Evolutionary conservation across 345 rosid species (phyloP), one percentile per base, ranked within the genome.

Genomic region (Balakata baccata): DNA sequence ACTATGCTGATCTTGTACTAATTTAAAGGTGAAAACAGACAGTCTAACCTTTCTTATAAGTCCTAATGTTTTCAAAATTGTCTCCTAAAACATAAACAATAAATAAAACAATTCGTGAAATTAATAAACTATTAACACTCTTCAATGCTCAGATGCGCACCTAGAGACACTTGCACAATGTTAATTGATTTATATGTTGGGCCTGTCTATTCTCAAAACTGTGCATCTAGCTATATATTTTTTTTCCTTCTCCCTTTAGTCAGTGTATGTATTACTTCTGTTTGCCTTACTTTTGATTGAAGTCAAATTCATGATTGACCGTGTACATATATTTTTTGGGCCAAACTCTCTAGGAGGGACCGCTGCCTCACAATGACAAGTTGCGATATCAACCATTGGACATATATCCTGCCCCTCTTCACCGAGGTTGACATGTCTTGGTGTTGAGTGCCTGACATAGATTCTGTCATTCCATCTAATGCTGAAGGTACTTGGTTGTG

Each of bases 341-440:
- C 61, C 63, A 7, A 76, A 76, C 64, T 79, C 59, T 59, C 65
- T 81, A 94, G 98, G 97, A 85, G 75, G 92, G 83, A 82, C 87
- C 87, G 25, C 75, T 89, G 84, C 93, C 90, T 77, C 92, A 60
- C 72, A 90, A 88, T 46, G 89, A 89, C 67, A 81, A 75, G 54
- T 75, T 86, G 80, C 86, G 88, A 68, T 92, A 90, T 79, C 88
- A 86, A 75, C 89, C 97, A 37, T 23, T 90, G 77, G 92, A 94
- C 74, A 65, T 94, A 77, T 90, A 88, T 76, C 88, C 97, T 72
- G 97, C 97, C 7, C 95, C 91, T 1, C 90, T 90, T 45, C 95
- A 90, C 75, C 84, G 95, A 82, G 69, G 92, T 81, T 88, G 71
- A 75, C 0, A 17, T 18, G 12, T 9, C 68, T 7, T n/a, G 64